Conservation (phyloP, 768 basidiomycete genomes). For the Tylopilus plumbeoviolaceoides region DNA sequence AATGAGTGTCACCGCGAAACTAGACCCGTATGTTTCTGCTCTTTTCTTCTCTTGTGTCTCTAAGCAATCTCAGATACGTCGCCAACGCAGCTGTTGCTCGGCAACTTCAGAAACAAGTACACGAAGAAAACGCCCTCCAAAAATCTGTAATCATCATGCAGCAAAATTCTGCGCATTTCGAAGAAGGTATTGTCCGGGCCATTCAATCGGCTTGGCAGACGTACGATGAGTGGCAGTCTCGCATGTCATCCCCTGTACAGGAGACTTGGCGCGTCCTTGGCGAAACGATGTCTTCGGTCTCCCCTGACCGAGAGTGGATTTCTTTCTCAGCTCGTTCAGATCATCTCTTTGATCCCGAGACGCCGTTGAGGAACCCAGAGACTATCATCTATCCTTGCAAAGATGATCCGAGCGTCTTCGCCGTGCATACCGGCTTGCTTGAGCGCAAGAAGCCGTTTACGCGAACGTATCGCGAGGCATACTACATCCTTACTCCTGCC, state of each 20-base stretch:
- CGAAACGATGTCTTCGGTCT: constrained; percentile 69
- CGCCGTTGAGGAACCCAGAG: constrained; percentile 78
- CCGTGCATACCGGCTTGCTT: constrained; percentile 85
- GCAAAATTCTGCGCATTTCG: constrained; percentile 94
- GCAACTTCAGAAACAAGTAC: constrained; percentile 87
- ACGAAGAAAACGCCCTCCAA: constrained; percentile 97
- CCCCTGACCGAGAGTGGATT: constrained; percentile 93
- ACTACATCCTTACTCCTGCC: constrained; percentile 90
- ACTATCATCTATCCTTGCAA: constrained; percentile 84
- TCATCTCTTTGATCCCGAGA: constrained; percentile 95
- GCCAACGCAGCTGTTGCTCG: constrained; percentile 67
- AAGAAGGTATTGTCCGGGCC: constrained; percentile 91
- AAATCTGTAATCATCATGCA: constrained; percentile 99
- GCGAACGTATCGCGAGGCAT: constrained; percentile 76
- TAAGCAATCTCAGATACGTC: constrained; percentile 45
- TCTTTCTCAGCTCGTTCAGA: constrained; percentile 90
- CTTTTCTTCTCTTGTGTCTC: neutral
- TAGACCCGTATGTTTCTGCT: constrained; percentile 9
- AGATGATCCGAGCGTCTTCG: constrained; percentile 79
- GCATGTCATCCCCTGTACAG: constrained; percentile 69
- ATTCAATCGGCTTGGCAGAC: constrained; percentile 97
- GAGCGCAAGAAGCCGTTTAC: constrained; percentile 98
- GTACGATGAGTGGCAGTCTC: constrained; percentile 90
- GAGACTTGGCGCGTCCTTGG: constrained; percentile 72
- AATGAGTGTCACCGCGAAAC: constrained; percentile 66